Evolutionary conservation across 345 rosid species (phyloP).

Genomic region (Sonneratia alba): DNA sequence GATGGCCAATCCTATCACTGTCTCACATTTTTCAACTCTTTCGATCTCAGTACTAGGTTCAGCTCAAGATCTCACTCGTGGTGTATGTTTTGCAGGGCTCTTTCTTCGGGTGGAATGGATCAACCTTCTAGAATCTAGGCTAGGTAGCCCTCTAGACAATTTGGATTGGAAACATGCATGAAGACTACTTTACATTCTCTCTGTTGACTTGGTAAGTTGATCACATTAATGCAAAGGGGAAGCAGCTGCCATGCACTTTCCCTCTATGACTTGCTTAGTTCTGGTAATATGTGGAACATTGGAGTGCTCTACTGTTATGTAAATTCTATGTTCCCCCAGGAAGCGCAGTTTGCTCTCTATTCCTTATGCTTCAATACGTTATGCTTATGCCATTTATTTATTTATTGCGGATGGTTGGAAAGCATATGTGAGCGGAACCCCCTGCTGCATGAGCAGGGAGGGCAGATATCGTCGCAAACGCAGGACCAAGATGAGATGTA

Average conservation of each 20-base stretch:
- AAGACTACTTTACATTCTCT: neutral
- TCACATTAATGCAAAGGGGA: neutral
- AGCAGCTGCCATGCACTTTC: neutral
- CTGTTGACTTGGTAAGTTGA: neutral
- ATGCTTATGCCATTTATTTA: neutral
- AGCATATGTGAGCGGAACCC: too few species aligned
- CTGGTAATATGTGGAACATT: neutral
- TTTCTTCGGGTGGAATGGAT: constrained; percentile 91
- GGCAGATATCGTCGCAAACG: too few species aligned
- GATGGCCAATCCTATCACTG: constrained; percentile 12
- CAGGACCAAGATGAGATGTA: too few species aligned
- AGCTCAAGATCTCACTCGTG: neutral
- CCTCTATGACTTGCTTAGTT: neutral
- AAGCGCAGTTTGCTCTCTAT: neutral
- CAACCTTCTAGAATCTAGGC: constrained; percentile 47
- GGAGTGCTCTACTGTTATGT: neutral
- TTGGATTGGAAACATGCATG: neutral
- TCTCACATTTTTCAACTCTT: constrained; percentile 1
- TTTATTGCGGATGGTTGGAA: too few species aligned
- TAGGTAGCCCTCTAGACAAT: neutral
- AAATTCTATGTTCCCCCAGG: neutral
- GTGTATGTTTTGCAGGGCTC: constrained; percentile 54
- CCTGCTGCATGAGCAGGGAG: too few species aligned
- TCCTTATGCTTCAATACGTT: neutral
- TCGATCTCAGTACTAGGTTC: neutral